Base-by-base conservation (phyloP, 805 yeast species). In the Candida ortonii region DNA sequence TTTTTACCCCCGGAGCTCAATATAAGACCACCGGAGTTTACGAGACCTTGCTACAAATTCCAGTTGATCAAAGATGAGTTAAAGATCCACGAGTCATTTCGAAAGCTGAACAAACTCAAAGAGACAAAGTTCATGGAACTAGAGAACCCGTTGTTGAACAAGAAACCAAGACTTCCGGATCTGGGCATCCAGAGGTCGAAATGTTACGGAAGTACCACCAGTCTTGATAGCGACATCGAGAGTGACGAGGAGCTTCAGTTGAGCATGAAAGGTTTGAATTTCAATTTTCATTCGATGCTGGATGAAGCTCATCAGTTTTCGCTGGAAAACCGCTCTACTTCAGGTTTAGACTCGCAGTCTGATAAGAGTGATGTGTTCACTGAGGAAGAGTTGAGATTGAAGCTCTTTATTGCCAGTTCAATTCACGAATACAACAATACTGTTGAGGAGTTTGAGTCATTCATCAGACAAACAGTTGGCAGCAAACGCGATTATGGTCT, bases 401-500 rank as follows among this genome's bases (percentile, higher is more conserved):
- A 6, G 12, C 20, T 13, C 19, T 14, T 26, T 4, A 47, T 71
- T 21, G 80, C 79, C 8, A 67, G 68, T 35, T 61, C 74, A 7
- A 47, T 77, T 33, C 71, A 68, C 46, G 84, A 76, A 45, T 72
- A 78, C 70, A 68, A 70, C 36, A 20, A 38, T 3, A 53, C 64
- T 25, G 70, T 73, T 15, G 62, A 64, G 10, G 78, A 73, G 45
- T 71, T 71, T 49, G 73, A 69, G 43, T 34, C 40, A 5, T 73
- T 63, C 39, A 51, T 70, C 39, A 50, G 20, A 11, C 28, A 28
- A 8, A 29, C 30, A 22, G 22, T 47, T 14, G 41, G 39, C 13
- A 35, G 27, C 14, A 16, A 10, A 4, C 20, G n/a, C 8, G 6
- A 22, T 7, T 16, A 49, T 33, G 48, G 47, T 6, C 22, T 19